Evolutionary conservation across 805 yeast species (phyloP), one percentile per base, ranked within the genome.

Genomic region (Wickerhamomyces pijperi): DNA sequence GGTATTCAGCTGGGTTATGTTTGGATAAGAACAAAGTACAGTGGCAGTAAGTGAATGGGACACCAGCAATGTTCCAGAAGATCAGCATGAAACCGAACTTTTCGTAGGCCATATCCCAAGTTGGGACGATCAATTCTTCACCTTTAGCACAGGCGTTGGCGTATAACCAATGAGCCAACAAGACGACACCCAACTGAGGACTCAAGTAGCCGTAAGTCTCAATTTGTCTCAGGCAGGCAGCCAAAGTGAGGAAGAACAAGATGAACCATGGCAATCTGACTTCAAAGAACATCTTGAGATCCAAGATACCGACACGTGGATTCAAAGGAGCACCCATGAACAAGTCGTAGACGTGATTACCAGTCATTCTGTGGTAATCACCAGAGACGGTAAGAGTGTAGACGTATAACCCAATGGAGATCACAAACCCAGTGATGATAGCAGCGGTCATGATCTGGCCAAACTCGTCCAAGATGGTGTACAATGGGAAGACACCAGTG

Each of bases 81-180:
- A 88, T 77, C 48, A 92, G 74, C 97, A 92, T 88, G 70, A 92
- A 92, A n/a, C 98, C 98, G 54, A 92, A 92, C 65, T 92, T 92
- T 62, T 92, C 98, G 62, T 92, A 92, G 25, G 95, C 96, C 97
- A 92, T 90, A 61, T 92, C 98, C 97, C 98, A 92, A 16, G 95
- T 83, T 51, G 97, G 95, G 46, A 88, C 95, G 58, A 92, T 92
- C 52, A 90, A 68, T 60, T 92, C 97, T 64, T 92, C 98, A 51
- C 97, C 98, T 64, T 92, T 92, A 41, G 95, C 80, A 63, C 97
- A 90, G 3, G 97, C 96, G 56, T 92, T 90, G 44, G 95, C 95
- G 56, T 92, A 92, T 36, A 87, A 67, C 83, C 94, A 92, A 60
- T 90, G 94, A 13, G 95, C 97, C 43, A 82, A 64, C 48, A 84